These are phyloP conservation scores for Moricandia arvensis DNA, from an alignment of 345 rosid genomes.

Conservation along the genomic window DNA sequence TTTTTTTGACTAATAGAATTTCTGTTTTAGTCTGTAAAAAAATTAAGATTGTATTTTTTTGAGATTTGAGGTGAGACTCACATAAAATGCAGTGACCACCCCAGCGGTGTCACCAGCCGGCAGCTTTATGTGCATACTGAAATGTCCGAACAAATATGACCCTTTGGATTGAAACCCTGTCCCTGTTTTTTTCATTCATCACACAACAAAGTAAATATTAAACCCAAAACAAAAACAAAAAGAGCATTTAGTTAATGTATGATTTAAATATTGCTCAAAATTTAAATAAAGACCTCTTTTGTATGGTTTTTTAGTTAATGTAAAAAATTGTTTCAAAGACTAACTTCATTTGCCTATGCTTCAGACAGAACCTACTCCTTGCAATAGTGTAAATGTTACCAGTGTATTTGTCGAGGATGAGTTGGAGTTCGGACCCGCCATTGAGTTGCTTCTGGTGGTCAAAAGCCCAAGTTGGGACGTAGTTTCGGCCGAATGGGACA, in stretches of 20 bases:
- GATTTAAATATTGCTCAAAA: too few species aligned
- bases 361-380: too few species aligned
- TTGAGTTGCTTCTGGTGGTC: conserved; percentile 75
- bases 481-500: conserved; percentile 71
- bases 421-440: conserved; percentile 73
- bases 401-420: conserved; percentile 67
- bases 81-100: conserved; percentile 78
- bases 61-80: too few species aligned
- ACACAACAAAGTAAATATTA: neutral
- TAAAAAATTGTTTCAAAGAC: too few species aligned
- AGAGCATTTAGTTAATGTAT: too few species aligned
- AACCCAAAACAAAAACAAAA: too few species aligned
- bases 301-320: neutral
- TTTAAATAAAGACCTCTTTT: neutral
- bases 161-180: conserved; percentile 88
- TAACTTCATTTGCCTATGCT: too few species aligned
- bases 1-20: too few species aligned
- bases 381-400: too few species aligned
- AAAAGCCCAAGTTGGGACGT: conserved; percentile 80
- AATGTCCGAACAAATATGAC: conserved; percentile 76
- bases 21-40: neutral
- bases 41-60: neutral
- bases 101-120: conserved; percentile 81
- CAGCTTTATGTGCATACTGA: conserved; percentile 78
- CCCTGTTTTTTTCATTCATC: conserved; percentile 43